Conservation (phyloP, 2,329 filamentous ascomycete species). For the Penicillium brasilianum region DNA sequence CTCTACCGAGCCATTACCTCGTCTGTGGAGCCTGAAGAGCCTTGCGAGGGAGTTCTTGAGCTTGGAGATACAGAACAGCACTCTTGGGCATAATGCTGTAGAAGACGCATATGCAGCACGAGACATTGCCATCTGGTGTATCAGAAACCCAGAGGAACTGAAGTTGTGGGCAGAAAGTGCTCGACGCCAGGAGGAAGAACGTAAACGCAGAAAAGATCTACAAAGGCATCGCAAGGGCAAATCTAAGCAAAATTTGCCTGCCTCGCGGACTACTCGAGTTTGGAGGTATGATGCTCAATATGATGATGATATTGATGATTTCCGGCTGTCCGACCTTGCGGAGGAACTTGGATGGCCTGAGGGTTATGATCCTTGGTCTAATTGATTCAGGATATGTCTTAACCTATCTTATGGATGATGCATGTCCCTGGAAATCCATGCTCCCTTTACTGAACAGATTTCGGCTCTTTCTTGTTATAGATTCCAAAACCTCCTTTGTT, state of each 20-base stretch:
- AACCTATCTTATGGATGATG: not conserved
- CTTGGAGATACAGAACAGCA: constrained; percentile 29
- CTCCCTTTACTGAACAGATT: not conserved
- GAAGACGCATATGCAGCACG: constrained; percentile 58
- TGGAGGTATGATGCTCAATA: not conserved
- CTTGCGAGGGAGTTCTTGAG: not conserved
- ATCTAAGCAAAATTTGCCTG: not conserved
- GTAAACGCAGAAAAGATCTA: not conserved
- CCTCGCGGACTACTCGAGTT: not conserved
- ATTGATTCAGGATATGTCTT: not conserved
- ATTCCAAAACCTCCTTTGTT: not conserved
- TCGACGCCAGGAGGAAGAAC: constrained; percentile 8
- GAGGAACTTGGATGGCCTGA: not conserved
- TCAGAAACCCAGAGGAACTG: constrained; percentile 47
- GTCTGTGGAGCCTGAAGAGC: not conserved
- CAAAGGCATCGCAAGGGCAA: not conserved
- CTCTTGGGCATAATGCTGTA: constrained; percentile 53
- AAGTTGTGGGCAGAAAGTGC: constrained; percentile 38
- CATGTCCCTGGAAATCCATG: not conserved
- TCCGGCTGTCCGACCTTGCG: not conserved
- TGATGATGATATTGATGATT: not conserved
- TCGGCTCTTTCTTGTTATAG: not conserved
- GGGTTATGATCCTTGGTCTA: not conserved
- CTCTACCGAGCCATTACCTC: not conserved
- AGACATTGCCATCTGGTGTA: constrained; percentile 55